Conservation (phyloP, 129 eudicot genomes). For the Silybum marianum region DNA sequence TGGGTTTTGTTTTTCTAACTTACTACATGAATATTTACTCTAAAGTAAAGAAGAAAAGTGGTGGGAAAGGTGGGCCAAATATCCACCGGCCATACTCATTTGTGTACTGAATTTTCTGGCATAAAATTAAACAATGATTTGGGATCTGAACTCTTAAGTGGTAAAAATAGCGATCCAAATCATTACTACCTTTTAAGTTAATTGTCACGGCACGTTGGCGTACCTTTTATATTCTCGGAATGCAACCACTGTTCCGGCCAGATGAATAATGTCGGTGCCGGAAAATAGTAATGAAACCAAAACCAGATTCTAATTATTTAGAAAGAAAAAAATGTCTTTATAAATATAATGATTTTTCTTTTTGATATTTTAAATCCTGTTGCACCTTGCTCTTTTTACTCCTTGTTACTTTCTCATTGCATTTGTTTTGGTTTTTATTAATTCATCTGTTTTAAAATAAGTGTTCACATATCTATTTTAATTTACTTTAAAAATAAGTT, state of each 20-base stretch:
- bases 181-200: constrained; percentile 21
- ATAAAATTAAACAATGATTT: background rate
- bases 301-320: background rate
- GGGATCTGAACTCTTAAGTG: background rate
- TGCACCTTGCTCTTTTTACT: too few species aligned
- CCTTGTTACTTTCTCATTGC: too few species aligned
- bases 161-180: constrained; percentile 13
- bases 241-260: constrained; percentile 7
- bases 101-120: background rate
- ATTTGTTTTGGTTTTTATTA: too few species aligned
- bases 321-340: too few species aligned
- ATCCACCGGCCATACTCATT: constrained; percentile 22
- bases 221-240: constrained; percentile 15
- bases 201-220: constrained; percentile 35
- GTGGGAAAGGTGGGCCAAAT: background rate
- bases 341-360: too few species aligned
- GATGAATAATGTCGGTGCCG: background rate
- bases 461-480: too few species aligned
- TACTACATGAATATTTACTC: too few species aligned
- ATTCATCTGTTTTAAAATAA: too few species aligned
- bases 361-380: too few species aligned
- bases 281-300: background rate
- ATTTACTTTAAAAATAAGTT: too few species aligned
- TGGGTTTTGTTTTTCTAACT: too few species aligned
- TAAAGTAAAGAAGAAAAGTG: background rate